A percentile compares a stretch with the other conserved stretches of the same genome.
phyloP scores from a whole-genome alignment of 768 basidiomycete species.

The Macrolepiota albuminosa region DNA sequence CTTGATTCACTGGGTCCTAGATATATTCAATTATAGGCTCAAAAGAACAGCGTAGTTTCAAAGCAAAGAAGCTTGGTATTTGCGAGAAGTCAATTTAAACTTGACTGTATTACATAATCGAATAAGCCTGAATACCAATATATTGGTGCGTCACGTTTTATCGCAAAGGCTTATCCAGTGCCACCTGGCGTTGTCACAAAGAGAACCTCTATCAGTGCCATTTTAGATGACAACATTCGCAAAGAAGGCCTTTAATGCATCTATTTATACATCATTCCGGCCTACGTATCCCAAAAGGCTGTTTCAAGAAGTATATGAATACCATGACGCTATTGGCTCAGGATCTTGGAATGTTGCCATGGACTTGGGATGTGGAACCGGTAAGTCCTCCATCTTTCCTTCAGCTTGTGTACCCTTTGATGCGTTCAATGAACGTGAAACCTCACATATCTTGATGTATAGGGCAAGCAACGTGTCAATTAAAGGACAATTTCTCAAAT shows the following conservation, averaged over 20 bases:
- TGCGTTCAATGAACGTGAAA: neutral
- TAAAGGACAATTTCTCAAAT: constrained; percentile 46
- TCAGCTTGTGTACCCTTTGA: neutral
- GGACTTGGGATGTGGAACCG: constrained; percentile 85
- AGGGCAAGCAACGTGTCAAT: constrained; percentile 69
- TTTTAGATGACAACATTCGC: constrained; percentile 69
- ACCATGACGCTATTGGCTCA: constrained; percentile 35
- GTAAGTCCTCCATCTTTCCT: constrained; percentile 27
- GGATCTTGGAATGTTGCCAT: constrained; percentile 53
- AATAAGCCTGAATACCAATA: neutral
- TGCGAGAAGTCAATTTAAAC: no score
- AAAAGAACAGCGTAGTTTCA: neutral
- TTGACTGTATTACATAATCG: neutral
- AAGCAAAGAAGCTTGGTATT: neutral
- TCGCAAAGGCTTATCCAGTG: no score
- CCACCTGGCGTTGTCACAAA: no score
- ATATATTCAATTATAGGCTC: neutral
- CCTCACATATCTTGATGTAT: neutral
- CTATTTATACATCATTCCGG: constrained; percentile 60
- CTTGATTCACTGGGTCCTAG: neutral
- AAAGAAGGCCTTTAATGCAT: constrained; percentile 63
- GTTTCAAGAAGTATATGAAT: constrained; percentile 57
- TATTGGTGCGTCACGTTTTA: no score
- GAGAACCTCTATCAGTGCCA: neutral
- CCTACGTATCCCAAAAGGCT: constrained; percentile 70